A percentile compares a stretch with the other conserved stretches of the same genome.
phyloP scores from a whole-genome alignment of 495 filamentous ascomycete species.

The Penicillium robsamsonii region DNA sequence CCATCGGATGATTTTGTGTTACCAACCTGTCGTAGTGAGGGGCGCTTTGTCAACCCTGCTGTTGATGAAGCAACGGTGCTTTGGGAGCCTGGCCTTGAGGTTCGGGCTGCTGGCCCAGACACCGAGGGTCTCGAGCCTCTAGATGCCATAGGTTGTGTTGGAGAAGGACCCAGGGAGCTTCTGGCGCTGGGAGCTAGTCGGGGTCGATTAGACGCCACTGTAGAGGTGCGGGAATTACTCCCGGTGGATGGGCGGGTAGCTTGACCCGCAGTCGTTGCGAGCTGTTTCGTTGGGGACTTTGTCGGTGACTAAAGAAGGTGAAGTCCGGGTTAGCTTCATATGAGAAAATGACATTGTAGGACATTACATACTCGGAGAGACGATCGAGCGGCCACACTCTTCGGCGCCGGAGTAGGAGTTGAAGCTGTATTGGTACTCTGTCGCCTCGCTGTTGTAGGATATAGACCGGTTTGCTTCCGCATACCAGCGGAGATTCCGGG shows the following conservation, averaged over 20 bases:
- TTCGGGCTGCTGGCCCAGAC: conserved; percentile 32
- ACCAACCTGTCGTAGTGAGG: conserved; percentile 36
- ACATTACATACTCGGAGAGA: conserved; percentile 56
- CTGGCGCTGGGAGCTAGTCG: conserved; percentile 54
- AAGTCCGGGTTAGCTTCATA: conserved; percentile 11
- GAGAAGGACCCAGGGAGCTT: conserved; percentile 67
- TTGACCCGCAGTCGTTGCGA: conserved; percentile 51
- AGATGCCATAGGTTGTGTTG: conserved; percentile 29
- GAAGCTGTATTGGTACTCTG: conserved; percentile 62
- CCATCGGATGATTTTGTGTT: conserved; percentile 32
- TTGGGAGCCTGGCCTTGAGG: conserved; percentile 36
- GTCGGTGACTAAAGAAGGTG: conserved; percentile 59
- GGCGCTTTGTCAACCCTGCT: conserved; percentile 36
- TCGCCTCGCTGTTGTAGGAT: conserved; percentile 55
- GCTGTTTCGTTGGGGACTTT: conserved; percentile 78
- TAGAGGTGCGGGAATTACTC: conserved; percentile 50
- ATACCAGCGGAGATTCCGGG: conserved; percentile 31
- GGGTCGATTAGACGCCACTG: conserved; percentile 44
- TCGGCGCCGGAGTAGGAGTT: conserved; percentile 62
- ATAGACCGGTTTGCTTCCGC: conserved; percentile 42
- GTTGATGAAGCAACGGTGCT: conserved; percentile 23
- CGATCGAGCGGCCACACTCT: conserved; percentile 43
- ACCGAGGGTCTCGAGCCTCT: conserved; percentile 43
- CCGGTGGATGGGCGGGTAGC: conserved; percentile 51
- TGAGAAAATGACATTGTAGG: background rate